Conservation (phyloP, 2,329 filamentous ascomycete genomes). For the Aspergillus vadensis region DNA sequence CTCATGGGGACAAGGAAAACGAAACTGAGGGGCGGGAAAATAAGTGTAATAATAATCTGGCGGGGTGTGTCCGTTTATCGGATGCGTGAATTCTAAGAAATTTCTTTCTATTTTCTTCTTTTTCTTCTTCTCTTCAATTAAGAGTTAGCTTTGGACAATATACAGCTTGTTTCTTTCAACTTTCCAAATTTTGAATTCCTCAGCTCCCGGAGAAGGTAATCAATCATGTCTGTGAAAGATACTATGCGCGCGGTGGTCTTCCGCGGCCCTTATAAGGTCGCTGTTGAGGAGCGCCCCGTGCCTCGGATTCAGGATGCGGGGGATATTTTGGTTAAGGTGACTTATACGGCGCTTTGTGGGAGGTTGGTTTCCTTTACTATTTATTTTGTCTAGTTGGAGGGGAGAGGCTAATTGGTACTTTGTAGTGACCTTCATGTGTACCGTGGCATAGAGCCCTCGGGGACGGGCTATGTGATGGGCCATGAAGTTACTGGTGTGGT, state of each 20-base stretch:
- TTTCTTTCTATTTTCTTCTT: too few relatives aligned
- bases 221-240: constrained; percentile 40
- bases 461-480: constrained; percentile 66
- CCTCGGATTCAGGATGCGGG: constrained; percentile 70
- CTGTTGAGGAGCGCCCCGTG: constrained; percentile 75
- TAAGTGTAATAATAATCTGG: too few relatives aligned
- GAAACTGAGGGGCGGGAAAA: too few relatives aligned
- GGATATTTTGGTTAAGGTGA: constrained; percentile 82
- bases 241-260: constrained; percentile 87
- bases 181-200: too few relatives aligned
- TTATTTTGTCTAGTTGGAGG: background rate
- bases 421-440: constrained; percentile 80
- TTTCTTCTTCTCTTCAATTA: too few relatives aligned
- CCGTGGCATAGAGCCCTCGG: constrained; percentile 74
- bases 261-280: constrained; percentile 73
- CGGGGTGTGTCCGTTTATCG: too few relatives aligned
- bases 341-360: constrained; percentile 82
- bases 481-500: constrained; percentile 86
- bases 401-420: background rate
- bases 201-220: too few relatives aligned
- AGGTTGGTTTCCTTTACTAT: constrained; percentile 60
- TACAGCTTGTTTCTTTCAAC: too few relatives aligned
- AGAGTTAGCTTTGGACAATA: too few relatives aligned
- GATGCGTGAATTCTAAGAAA: too few relatives aligned
- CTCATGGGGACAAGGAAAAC: too few relatives aligned